These are phyloP conservation scores for Elaeagnus macrophylla DNA, from an alignment of 306 rosid genomes.

Conservation along the genomic window DNA sequence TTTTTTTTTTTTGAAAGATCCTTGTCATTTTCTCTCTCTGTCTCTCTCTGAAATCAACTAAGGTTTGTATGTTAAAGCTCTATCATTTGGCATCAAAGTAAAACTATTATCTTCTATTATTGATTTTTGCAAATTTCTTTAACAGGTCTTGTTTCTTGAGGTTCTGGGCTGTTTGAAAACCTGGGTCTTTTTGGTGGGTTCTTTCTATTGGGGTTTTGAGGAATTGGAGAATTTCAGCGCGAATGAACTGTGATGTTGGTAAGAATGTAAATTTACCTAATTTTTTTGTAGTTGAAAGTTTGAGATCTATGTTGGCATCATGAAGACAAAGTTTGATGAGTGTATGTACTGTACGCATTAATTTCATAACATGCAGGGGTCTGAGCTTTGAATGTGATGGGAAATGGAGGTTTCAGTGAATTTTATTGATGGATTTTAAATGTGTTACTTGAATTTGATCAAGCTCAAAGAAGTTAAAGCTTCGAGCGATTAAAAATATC, in stretches of 20 bases:
- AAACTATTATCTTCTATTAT: slow-evolving; percentile 20
- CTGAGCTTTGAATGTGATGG: slow-evolving; percentile 19
- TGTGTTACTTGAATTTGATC: slow-evolving; percentile 18
- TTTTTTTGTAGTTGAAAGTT: slow-evolving; percentile 23
- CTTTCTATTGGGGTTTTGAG: slow-evolving; percentile 22
- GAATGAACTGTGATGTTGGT: slow-evolving; percentile 19
- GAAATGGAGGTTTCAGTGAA: slow-evolving; percentile 19
- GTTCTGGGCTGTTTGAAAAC: slow-evolving; percentile 18
- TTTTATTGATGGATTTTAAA: slow-evolving; percentile 18
- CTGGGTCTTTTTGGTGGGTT: slow-evolving; percentile 28
- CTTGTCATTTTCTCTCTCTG: slow-evolving; percentile 14
- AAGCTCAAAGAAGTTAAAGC: slow-evolving; percentile 8
- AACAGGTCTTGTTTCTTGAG: slow-evolving; percentile 22
- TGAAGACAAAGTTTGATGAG: slow-evolving; percentile 22
- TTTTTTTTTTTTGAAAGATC: not conserved
- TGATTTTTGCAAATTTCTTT: slow-evolving; percentile 10
- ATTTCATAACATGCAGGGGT: slow-evolving; percentile 10
- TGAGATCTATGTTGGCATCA: slow-evolving; percentile 45
- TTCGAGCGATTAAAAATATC: slow-evolving; percentile 2
- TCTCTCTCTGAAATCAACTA: not conserved
- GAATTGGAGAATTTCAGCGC: slow-evolving; percentile 7
- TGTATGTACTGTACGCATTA: slow-evolving; percentile 16
- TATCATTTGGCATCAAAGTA: slow-evolving; percentile 34
- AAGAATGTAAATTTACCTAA: slow-evolving; percentile 15
- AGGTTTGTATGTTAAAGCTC: slow-evolving; percentile 29